Percentiles rank a stretch among this genome's conserved stretches.
Conservation (phyloP, 2,329 filamentous ascomycete genomes). For the Xylaria sp. region DNA sequence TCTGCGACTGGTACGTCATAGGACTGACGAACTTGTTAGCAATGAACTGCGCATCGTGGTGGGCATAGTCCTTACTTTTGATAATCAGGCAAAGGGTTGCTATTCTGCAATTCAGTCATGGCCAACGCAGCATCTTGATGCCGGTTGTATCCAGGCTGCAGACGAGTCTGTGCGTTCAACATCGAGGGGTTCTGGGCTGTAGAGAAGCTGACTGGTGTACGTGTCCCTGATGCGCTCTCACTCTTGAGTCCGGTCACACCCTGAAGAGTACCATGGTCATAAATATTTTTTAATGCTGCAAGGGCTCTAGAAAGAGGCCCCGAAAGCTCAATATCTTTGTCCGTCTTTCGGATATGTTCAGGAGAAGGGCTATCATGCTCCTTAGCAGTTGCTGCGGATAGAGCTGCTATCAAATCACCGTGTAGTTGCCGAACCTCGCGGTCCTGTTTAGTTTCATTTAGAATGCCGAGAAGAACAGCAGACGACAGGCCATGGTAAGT, state of each 20-base stretch:
- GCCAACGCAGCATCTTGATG: slow-evolving; percentile 67
- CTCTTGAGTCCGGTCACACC: slow-evolving; percentile 54
- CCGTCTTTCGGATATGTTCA: slow-evolving; percentile 58
- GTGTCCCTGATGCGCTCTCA: slow-evolving; percentile 53
- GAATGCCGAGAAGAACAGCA: slow-evolving; percentile 66
- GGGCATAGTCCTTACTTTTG: slow-evolving; percentile 41
- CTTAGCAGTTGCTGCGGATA: slow-evolving; percentile 68
- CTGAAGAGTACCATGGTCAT: slow-evolving; percentile 66
- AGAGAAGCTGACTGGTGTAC: slow-evolving; percentile 53
- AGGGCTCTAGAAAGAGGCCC: slow-evolving; percentile 66
- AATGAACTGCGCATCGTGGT: not conserved
- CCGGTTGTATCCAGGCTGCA: slow-evolving; percentile 49
- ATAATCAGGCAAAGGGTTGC: slow-evolving; percentile 54
- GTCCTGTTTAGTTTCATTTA: slow-evolving; percentile 67
- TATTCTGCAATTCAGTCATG: slow-evolving; percentile 70
- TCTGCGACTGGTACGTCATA: slow-evolving; percentile 39
- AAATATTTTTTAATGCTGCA: slow-evolving; percentile 67
- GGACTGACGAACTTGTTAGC: slow-evolving; percentile 23
- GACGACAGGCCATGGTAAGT: slow-evolving; percentile 71
- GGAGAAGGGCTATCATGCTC: slow-evolving; percentile 59
- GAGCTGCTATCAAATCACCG: slow-evolving; percentile 66
- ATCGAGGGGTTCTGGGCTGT: slow-evolving; percentile 44
- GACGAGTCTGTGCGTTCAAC: slow-evolving; percentile 35
- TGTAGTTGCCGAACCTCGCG: slow-evolving; percentile 68
- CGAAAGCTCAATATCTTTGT: slow-evolving; percentile 66